Evolutionary conservation across 1,139 yeast species (phyloP).

Genomic region (Debaryomycetaceae sp.): DNA sequence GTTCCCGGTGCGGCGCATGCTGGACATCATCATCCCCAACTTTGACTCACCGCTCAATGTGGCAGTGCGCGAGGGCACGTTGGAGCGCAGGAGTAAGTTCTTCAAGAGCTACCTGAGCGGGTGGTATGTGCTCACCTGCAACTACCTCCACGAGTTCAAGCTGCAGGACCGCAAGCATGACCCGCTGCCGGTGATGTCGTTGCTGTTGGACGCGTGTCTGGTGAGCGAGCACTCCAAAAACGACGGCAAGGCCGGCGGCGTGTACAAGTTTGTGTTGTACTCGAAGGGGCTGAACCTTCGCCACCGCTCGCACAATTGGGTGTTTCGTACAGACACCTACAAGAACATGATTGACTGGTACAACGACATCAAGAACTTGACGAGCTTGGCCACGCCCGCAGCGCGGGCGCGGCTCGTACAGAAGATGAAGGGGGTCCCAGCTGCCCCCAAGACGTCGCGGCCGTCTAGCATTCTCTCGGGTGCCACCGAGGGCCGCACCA

Average conservation of each 20-base stretch:
- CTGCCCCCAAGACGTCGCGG: constrained; percentile 20
- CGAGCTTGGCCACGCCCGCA: constrained; percentile 52
- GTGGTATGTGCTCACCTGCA: constrained; percentile 88
- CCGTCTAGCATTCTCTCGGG: constrained; percentile 26
- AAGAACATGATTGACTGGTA: constrained; percentile 82
- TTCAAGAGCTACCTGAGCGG: constrained; percentile 85
- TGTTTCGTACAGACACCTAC: constrained; percentile 79
- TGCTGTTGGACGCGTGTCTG: constrained; percentile 75
- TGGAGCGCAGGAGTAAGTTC: constrained; percentile 88
- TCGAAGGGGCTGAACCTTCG: constrained; percentile 61
- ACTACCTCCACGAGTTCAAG: constrained; percentile 86
- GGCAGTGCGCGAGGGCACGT: constrained; percentile 71
- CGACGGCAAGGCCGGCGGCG: constrained; percentile 54
- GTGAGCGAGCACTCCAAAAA: constrained; percentile 78
- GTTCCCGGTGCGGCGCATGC: constrained; percentile 62
- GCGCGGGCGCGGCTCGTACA: constrained; percentile 35
- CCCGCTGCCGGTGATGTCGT: constrained; percentile 81
- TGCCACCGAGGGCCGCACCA: constrained; percentile 20
- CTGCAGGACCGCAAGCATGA: constrained; percentile 78
- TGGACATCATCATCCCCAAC: constrained; percentile 61
- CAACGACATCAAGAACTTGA: constrained; percentile 65
- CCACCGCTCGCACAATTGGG: constrained; percentile 87
- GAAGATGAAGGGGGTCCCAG: constrained; percentile 12
- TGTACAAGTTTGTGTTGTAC: constrained; percentile 74
- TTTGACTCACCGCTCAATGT: constrained; percentile 67